Conservation (phyloP, 306 rosid genomes). For the Sicyos baderoa region DNA sequence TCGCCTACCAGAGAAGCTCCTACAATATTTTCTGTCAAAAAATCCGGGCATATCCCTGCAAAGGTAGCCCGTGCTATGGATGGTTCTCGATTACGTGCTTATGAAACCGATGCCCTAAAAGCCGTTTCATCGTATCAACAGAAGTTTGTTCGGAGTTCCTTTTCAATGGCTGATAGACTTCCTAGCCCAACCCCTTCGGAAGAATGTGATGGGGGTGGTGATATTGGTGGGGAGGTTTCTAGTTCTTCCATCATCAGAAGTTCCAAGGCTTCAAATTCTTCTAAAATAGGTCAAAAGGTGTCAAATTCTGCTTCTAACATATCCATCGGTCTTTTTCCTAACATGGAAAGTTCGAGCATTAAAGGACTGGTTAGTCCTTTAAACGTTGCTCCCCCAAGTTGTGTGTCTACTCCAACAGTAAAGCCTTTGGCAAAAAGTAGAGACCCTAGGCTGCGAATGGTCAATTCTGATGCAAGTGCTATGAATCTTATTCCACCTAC, state of each 20-base stretch:
- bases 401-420: constrained; percentile 29
- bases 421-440: constrained; percentile 63
- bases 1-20: constrained; percentile 82
- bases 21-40: constrained; percentile 42
- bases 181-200: constrained; percentile 99
- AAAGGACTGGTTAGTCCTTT: constrained; percentile 34
- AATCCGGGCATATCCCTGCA: constrained; percentile 29
- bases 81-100: constrained; percentile 43
- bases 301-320: constrained; percentile 13
- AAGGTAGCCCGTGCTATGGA: constrained; percentile 30
- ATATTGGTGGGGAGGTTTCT: constrained; percentile 60
- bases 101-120: constrained; percentile 82
- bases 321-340: constrained; percentile 30
- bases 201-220: constrained; percentile 46
- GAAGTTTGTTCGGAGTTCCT: constrained; percentile 77
- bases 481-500: constrained; percentile 46
- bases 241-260: constrained; percentile 38
- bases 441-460: constrained; percentile 85
- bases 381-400: constrained; percentile 31
- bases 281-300: constrained; percentile 31
- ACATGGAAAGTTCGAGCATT: constrained; percentile 29
- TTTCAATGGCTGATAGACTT: constrained; percentile 52
- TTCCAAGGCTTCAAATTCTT: constrained; percentile 27
- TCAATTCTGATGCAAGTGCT: constrained; percentile 46
- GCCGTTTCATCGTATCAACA: constrained; percentile 92